Base-by-base conservation (phyloP, 495 filamentous ascomycete species). In the Lepidopterella palustris region DNA sequence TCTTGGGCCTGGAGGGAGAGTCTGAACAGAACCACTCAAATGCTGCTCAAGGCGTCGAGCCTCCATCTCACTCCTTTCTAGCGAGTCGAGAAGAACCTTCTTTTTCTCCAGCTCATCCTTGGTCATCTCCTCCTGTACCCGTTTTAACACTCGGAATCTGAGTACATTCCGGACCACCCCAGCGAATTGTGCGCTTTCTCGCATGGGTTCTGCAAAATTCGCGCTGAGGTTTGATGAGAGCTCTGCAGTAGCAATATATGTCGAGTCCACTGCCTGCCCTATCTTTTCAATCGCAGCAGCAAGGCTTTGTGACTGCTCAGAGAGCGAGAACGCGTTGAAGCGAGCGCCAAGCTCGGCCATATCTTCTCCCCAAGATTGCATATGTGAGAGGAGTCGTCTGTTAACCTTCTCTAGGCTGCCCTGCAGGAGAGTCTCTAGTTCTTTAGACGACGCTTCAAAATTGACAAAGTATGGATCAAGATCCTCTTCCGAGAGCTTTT, bases 341-440 rank as follows among this genome's bases (percentile, higher is more conserved):
- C 90, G 79, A 15, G 90, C 92, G 26, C 93, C 93, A 2, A 98
- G 80, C 65, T 98, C 93, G 59, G 89, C 88, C 39, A 97, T 80
- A 68, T 97, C 93, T 1, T 89, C 80, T n/a, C 87, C 88, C 45
- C 96, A 73, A 1, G 85, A 81, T 11, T 87, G 87, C 2, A 96
- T 71, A 65, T 97, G 93, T 35, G 83, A 86, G 4, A 98, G 72
- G 9, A 90, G 96, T 21, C 95, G 81, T 21, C 91, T 84, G 67
- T 97, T 97, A 40, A 96, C 91, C 68, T 92, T 96, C 67, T 98
- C 93, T 68, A 98, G 93, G 25, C 88, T 90, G 0, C 95, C 93
- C 66, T 87, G 90, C 4, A 98, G 77, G 0, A 96, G 79, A 11
- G 83, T 71, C 69, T 98, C 93, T 9, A 97, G 79, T 58, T 96